Evolutionary conservation across 2,329 filamentous ascomycete genomes (phyloP), one percentile per base, ranked within the genome.

Genomic region (Curvularia sp.): DNA sequence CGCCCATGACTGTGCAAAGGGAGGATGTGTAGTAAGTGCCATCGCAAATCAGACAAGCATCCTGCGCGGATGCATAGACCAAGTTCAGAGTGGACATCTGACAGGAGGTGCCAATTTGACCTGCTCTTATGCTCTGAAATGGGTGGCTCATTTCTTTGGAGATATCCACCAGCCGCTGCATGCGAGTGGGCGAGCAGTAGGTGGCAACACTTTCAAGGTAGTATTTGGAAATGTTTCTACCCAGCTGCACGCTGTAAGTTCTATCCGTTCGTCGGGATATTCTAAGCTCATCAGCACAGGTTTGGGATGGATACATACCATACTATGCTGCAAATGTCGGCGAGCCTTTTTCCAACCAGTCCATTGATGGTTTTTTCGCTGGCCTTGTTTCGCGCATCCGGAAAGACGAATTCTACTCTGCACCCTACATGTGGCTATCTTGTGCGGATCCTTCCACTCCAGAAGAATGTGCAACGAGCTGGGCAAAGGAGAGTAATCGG

Each of bases 111-210:
- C 64, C 32, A 76, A 79, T 55, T 10, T 76, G 55, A 74, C 73
- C 12, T 79, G 77, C 59, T 76, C 75, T 1, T 74, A 79, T 55
- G 77, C 78, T n/a, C 60, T 79, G 32, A 79, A 78, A 49, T 80
- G 77, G 76, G 71, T 78, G 3, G 65, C 73, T 3, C 78, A 80
- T 62, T 80, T 79, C 58, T 42, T 79, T 8, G 77, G 78, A 18
- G 78, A 80, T 47, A 75, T 80, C 12, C 67, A 74, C 6, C 78
- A 80, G 64, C 78, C 78, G 1, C 67, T 80, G 18, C 78, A 80
- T 63, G 75, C 77, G 10, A 78, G 74, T 15, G 74, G 73, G 13
- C 64, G 73, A 6, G 75, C 72, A 19, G 68, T 69, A 6, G 78
- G 78, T 13, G 78, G 78, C 0, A 80, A 80, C 53, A 67, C 66